Conservation (phyloP, 305 asterid species). For the Fraxinus sp. region DNA sequence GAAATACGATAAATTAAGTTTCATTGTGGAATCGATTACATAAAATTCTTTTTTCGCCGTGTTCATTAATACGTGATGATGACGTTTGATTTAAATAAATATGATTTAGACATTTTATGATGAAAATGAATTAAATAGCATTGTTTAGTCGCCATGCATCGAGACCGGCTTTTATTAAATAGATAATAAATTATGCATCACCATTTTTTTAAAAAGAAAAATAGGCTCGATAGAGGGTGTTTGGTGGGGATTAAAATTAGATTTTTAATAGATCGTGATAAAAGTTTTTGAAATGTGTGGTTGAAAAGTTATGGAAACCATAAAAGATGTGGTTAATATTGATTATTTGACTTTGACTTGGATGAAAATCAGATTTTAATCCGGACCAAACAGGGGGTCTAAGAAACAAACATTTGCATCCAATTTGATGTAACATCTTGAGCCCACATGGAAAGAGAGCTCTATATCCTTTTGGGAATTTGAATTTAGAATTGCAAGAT, state of each 20-base stretch:
- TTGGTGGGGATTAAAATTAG: no score
- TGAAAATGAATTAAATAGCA: conserved; percentile 10
- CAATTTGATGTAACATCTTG: conserved; percentile 27
- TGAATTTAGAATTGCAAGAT: background rate
- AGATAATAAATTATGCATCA: background rate
- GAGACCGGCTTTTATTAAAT: conserved; percentile 6
- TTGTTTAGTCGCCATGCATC: conserved; percentile 30
- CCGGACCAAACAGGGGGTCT: background rate
- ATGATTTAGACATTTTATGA: conserved; percentile 35
- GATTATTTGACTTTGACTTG: no score
- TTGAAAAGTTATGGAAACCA: no score
- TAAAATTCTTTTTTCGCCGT: background rate
- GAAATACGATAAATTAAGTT: background rate
- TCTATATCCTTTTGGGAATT: conserved; percentile 1
- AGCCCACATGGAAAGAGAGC: conserved; percentile 33
- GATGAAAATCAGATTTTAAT: no score
- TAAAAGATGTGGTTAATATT: no score
- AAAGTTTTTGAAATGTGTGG: no score
- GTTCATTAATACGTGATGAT: conserved; percentile 15
- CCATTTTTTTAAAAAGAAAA: conserved; percentile 4
- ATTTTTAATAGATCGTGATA: no score
- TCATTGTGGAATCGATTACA: background rate
- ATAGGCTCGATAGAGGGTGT: conserved; percentile 22
- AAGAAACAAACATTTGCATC: conserved; percentile 28
- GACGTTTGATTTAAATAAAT: background rate